Evolutionary conservation across 1,284 basidiomycete species (phyloP), one percentile per base, ranked within the genome.

Genomic region (Lignosus rhinocerotis): DNA sequence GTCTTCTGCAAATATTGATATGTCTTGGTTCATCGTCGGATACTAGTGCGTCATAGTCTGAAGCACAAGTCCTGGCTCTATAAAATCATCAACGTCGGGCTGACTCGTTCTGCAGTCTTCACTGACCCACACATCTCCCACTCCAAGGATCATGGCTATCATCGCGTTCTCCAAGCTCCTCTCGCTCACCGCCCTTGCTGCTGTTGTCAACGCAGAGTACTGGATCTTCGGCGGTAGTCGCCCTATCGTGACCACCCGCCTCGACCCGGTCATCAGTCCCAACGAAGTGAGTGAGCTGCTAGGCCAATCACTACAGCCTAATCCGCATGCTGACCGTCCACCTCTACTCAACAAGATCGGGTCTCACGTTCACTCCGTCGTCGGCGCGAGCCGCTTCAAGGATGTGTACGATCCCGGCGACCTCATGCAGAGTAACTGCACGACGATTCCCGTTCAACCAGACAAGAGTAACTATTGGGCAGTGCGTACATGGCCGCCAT

Each of bases 191-290:
- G 34, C 64, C 7, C 52, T 67, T 31, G 65, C 56, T 34, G 60
- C 64, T 3, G 51, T 59, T 6, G 69, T 66, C 19, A 66, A 66
- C 43, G 66, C 58, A 11, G 43, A 43, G 55, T 60, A 63, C 47
- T 66, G 66, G 57, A 70, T 66, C 31, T 69, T 67, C 55, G 70
- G 59, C 52, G 71, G 63, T 21, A 62, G 63, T 14, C 55, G 46
- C 25, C 62, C 70, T 33, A 60, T 70, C 55, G 62, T 67, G n/a
- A 61, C 67, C 33, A 66, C 66, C 33, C 67, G 70, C 14, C 52
- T 72, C 46, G 72, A 73, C 61, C 68, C 72, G 17, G 64, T 73
- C 58, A 62, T 72, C 52, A 62, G 50, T 61, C 65, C 67, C 11
- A 66, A 65, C 31, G 39, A 43, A n/a, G 69, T 69, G 51, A 55